phyloP scores from a whole-genome alignment of 2,329 filamentous ascomycete genomes.

The Xylariaceae sp. region DNA sequence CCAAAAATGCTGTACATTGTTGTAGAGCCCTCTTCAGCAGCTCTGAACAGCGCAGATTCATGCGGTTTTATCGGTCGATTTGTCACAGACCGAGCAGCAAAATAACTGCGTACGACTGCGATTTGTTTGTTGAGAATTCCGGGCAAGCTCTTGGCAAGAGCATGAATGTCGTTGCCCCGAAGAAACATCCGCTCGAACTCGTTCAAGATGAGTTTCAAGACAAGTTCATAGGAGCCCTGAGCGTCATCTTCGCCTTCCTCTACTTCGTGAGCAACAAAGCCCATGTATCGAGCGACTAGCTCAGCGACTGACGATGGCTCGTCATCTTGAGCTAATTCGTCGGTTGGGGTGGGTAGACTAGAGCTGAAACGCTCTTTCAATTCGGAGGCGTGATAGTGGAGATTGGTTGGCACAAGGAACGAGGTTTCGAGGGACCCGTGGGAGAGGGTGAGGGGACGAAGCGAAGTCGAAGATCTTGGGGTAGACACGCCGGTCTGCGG shows the following conservation, averaged over 20 bases:
- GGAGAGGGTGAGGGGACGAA: constrained; percentile 83
- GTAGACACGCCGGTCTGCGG: constrained; percentile 96
- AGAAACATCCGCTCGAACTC: constrained; percentile 97
- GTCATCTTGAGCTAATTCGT: constrained; percentile 96
- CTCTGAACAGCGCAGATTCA: constrained; percentile 87
- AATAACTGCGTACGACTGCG: constrained; percentile 85
- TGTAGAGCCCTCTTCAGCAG: constrained; percentile 77
- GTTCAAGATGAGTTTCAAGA: constrained; percentile 86
- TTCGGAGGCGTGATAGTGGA: constrained; percentile 94
- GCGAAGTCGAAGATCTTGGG: constrained; percentile 86
- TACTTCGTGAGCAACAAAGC: constrained; percentile 82
- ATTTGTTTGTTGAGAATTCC: constrained; percentile 93
- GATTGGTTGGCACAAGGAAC: constrained; percentile 88
- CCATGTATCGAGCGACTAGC: constrained; percentile 89
- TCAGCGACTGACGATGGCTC: constrained; percentile 96
- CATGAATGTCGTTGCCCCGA: constrained; percentile 93
- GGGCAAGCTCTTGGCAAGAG: constrained; percentile 76
- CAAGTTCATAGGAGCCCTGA: constrained; percentile 85
- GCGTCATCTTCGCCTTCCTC: constrained; percentile 88
- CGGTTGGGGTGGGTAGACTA: constrained; percentile 83
- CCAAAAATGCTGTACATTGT: constrained; percentile 93
- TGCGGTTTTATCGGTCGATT: constrained; percentile 87
- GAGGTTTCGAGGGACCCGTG: constrained; percentile 96
- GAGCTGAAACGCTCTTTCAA: constrained; percentile 86
- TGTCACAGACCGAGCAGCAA: constrained; percentile 76